Evolutionary conservation across 1,284 basidiomycete genomes (phyloP).

Genomic region (Pyrrhoderma noxium): DNA sequence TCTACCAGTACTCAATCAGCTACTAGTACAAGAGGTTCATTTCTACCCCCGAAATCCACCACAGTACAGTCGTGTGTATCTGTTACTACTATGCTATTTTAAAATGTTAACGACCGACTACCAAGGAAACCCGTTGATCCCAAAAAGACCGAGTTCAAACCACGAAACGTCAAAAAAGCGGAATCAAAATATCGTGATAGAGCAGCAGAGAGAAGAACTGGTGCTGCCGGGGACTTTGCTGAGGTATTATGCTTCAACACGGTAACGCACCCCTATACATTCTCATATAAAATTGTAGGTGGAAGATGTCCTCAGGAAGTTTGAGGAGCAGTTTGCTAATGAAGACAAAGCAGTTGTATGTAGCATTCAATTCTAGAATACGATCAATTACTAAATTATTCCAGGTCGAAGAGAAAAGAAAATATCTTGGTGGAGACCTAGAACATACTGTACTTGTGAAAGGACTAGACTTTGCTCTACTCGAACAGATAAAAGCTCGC

Average conservation of each 20-base stretch:
- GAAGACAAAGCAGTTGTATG: conserved; percentile 51
- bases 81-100: conserved; percentile 6
- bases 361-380: conserved; percentile 12
- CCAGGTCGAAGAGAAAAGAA: conserved; percentile 72
- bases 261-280: too few species aligned
- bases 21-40: conserved; percentile 8
- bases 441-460: conserved; percentile 83
- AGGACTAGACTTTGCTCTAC: conserved; percentile 81
- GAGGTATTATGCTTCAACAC: conserved; percentile 36
- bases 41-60: conserved; percentile 10
- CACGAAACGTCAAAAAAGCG: conserved; percentile 54
- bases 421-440: conserved; percentile 83
- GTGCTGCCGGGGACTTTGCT: conserved; percentile 60
- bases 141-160: conserved; percentile 60
- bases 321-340: conserved; percentile 56
- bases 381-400: not conserved
- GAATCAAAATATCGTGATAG: conserved; percentile 59
- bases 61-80: conserved; percentile 12
- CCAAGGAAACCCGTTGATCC: conserved; percentile 30
- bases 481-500: conserved; percentile 77
- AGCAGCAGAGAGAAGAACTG: conserved; percentile 58
- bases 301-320: conserved; percentile 74
- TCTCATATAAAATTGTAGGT: conserved; percentile 37
- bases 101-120: not conserved
- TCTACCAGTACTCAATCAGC: conserved; percentile 3